Conservation (phyloP, 306 rosid genomes). For the Trichosanthes cucumerina region DNA sequence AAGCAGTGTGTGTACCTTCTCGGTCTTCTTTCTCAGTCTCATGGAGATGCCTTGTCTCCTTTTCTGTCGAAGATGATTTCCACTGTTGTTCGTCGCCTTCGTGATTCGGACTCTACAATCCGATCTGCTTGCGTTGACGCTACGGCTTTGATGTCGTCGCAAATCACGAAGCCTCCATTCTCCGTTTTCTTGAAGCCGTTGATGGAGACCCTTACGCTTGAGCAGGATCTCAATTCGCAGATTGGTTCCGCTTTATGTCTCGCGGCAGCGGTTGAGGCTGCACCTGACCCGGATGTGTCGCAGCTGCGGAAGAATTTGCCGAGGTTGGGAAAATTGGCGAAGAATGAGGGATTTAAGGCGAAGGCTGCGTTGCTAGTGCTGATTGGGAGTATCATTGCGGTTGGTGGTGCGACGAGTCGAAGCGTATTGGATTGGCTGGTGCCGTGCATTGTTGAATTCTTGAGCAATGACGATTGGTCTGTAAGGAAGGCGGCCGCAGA, state of each 20-base stretch:
- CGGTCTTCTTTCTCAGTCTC: conserved; percentile 45
- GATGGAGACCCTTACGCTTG: conserved; percentile 61
- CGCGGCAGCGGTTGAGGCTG: conserved; percentile 74
- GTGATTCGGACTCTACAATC: conserved; percentile 69
- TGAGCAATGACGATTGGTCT: conserved; percentile 76
- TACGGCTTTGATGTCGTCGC: conserved; percentile 61
- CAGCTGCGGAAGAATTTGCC: conserved; percentile 50
- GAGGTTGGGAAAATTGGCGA: conserved; percentile 64
- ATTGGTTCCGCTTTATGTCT: conserved; percentile 93
- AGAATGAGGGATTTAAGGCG: conserved; percentile 67
- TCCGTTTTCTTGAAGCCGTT: conserved; percentile 61
- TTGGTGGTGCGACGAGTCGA: conserved; percentile 64
- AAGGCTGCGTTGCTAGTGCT: conserved; percentile 66
- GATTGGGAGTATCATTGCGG: conserved; percentile 56
- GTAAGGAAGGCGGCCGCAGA: conserved; percentile 90
- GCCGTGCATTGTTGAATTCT: conserved; percentile 59
- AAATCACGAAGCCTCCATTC: conserved; percentile 62
- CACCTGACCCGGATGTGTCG: conserved; percentile 57
- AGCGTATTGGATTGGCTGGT: conserved; percentile 69
- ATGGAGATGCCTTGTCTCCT: conserved; percentile 71
- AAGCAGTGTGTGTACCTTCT: conserved; percentile 69
- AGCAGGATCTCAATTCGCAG: conserved; percentile 78
- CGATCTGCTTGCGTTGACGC: conserved; percentile 82
- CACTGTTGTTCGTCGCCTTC: conserved; percentile 74
- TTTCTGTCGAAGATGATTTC: conserved; percentile 67